These are phyloP conservation scores for Cryphonectria radicalis DNA, from an alignment of 2,329 filamentous ascomycete species.

Conservation along the genomic window DNA sequence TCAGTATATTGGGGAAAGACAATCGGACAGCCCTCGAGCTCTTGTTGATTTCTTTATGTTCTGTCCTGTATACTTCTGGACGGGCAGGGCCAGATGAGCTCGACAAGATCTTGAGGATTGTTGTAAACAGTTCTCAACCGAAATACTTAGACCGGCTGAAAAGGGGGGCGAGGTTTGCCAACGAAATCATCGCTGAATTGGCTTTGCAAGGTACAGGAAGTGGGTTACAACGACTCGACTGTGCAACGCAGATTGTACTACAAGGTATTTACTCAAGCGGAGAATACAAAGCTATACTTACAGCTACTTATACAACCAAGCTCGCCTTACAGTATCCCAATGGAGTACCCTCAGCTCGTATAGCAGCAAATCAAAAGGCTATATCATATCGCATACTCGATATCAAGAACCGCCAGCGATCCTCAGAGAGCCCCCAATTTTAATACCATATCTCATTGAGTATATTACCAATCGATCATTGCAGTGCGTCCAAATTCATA, in stretches of 20 bases:
- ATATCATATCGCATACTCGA: neutral
- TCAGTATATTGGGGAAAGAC: neutral
- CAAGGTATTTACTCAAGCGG: neutral
- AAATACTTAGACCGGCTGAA: neutral
- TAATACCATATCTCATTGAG: neutral
- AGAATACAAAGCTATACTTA: neutral
- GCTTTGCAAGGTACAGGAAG: neutral
- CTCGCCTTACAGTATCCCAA: neutral
- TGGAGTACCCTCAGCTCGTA: neutral
- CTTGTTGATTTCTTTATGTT: neutral
- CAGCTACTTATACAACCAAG: neutral
- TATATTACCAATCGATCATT: neutral
- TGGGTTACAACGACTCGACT: neutral
- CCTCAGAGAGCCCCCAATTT: neutral
- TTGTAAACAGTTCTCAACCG: neutral
- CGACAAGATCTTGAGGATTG: neutral
- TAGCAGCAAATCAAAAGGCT: neutral
- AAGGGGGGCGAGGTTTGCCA: neutral
- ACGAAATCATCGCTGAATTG: neutral
- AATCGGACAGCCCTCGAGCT: neutral
- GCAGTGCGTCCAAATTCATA: neutral
- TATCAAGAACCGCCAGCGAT: neutral
- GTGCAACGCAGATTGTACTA: neutral
- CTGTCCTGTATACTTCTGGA: neutral
- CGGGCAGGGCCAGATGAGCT: neutral